Evolutionary conservation across 2,329 filamentous ascomycete species (phyloP), one percentile per base, ranked within the genome.

Genomic region (Ceratocystiopsis sp.): DNA sequence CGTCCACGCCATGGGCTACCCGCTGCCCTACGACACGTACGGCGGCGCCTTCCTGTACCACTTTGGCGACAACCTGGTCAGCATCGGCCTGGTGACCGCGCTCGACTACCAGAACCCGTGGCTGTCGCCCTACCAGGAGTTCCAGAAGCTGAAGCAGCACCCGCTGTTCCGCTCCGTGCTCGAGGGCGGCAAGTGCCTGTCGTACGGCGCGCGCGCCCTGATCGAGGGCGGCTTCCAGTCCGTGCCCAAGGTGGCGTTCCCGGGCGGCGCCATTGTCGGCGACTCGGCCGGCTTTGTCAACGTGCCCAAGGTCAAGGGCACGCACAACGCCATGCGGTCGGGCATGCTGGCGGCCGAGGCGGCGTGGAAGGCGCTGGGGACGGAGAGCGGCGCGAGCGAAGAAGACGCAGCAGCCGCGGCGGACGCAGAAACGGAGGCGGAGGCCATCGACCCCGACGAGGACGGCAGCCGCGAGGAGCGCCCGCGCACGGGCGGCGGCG

Each of bases 1-100:
- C 38, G 75, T 79, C 4, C 91, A 98, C 65, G 83, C 85, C 5
- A 76, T 98, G 78, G 91, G 91, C 17, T 96, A 93, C 56, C 91
- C 91, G 17, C 64, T 98, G 38, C 75, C 85, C 15, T 75, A 71
- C 53, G 81, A 96, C 57, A 91, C 87, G 10, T 98, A 98, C 58
- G 91, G 91, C 51, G 91, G 91, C 51, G 86, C 84, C n/a, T 98
- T 86, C 79, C 87, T 98, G 84, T 98, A 98, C 57, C 91, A 98
- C 61, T 98, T 96, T 61, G 91, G 87, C 35, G 89, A 98, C 54
- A 98, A 96, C 61, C 73, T 96, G 54, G 89, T 98, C 47, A 86
- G 79, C 51, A 70, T 98, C 44, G 91, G 91, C 19, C 69, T 96
- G 16, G 91, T 98, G 12, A 83, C 93, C 35, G 87, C 87, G 19